Percentiles rank a stretch among this genome's conserved stretches.
These are phyloP conservation scores for Solanum lycopersicoides DNA, from an alignment of 257 asterid genomes.

Conservation along the genomic window DNA sequence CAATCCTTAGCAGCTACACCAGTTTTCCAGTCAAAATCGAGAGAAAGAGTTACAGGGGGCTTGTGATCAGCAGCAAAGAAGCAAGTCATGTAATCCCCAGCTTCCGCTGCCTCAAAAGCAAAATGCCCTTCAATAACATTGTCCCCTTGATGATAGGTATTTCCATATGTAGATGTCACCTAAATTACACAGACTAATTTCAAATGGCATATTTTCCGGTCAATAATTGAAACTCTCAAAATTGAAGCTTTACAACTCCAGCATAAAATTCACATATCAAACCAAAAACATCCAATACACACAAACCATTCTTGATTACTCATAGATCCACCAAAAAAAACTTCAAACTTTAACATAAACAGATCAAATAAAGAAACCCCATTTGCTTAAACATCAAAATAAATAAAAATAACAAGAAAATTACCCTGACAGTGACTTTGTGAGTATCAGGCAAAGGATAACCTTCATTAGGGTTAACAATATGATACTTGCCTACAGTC, in stretches of 20 bases:
- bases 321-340: not conserved
- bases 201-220: not conserved
- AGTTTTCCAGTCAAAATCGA: slow-evolving; percentile 90
- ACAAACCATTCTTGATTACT: not conserved
- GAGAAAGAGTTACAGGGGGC: slow-evolving; percentile 45
- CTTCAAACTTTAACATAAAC: not conserved
- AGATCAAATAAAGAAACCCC: not conserved
- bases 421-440: slow-evolving; percentile 81
- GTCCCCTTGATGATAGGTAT: slow-evolving; percentile 70
- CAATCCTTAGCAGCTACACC: slow-evolving; percentile 95
- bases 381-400: not conserved
- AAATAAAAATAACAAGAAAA: not conserved
- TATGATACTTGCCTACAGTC: slow-evolving; percentile 90
- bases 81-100: slow-evolving; percentile 91
- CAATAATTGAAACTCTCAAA: not conserved
- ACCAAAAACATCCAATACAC: not conserved
- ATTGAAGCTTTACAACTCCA: not conserved
- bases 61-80: slow-evolving; percentile 65
- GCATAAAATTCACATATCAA: not conserved
- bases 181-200: slow-evolving; percentile 5
- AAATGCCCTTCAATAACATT: slow-evolving; percentile 75
- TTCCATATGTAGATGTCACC: slow-evolving; percentile 85
- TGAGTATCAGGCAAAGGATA: slow-evolving; percentile 82
- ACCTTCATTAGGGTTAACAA: slow-evolving; percentile 72
- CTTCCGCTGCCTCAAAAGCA: slow-evolving; percentile 72